Conservation (phyloP, 1,284 basidiomycete species). For the Phaffia rhodozyma region DNA sequence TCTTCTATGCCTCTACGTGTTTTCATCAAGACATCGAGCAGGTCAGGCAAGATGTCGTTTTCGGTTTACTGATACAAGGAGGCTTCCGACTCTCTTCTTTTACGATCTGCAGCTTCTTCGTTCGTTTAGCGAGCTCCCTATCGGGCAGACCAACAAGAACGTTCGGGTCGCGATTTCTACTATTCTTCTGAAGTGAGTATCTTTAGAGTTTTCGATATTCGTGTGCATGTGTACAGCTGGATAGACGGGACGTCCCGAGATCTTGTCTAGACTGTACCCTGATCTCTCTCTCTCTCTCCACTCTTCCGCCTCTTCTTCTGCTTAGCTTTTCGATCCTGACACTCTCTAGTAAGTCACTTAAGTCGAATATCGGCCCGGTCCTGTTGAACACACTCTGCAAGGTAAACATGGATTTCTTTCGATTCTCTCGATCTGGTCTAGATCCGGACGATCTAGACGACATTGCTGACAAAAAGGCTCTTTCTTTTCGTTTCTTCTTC, state of each 20-base stretch:
- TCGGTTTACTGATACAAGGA: slow-evolving; percentile 48
- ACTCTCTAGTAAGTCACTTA: slow-evolving; percentile 27
- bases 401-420: slow-evolving; percentile 22
- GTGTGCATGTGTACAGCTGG: not conserved
- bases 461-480: not conserved
- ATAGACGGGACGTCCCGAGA: not conserved
- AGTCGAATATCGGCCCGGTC: slow-evolving; percentile 19
- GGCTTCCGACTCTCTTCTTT: slow-evolving; percentile 28
- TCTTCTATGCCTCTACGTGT: not conserved
- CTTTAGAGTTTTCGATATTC: not conserved
- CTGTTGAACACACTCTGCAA: slow-evolving; percentile 24
- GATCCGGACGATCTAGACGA: not conserved
- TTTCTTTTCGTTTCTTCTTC: not conserved
- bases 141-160: slow-evolving; percentile 21
- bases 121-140: slow-evolving; percentile 18
- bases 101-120: slow-evolving; percentile 18
- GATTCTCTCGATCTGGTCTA: not conserved
- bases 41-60: slow-evolving; percentile 18
- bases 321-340: slow-evolving; percentile 38
- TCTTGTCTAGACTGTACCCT: not conserved
- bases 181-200: slow-evolving; percentile 33
- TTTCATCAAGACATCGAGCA: not conserved
- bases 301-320: not conserved
- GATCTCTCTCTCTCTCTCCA: no score
- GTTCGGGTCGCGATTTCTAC: slow-evolving; percentile 28